Evolutionary conservation across 106 monocot species (phyloP).

Genomic region (Agapanthus africanus): DNA sequence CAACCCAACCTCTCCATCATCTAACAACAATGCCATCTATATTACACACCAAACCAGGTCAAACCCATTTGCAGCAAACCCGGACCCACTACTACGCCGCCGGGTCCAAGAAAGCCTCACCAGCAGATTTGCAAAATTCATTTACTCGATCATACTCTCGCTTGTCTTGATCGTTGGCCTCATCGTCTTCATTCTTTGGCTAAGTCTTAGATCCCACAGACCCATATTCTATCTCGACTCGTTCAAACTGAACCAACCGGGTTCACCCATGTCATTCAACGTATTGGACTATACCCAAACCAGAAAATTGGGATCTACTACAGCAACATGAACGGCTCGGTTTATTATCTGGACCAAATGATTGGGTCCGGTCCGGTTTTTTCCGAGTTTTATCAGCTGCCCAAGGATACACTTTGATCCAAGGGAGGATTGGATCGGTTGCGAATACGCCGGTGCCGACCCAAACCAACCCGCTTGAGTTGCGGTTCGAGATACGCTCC

Average conservation of each 20-base stretch:
- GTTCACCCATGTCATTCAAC: conserved; percentile 9
- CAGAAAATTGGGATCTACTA: conserved; percentile 13
- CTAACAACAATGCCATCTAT: too few species aligned
- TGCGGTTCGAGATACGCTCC: conserved; percentile 6
- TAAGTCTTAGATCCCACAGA: conserved; percentile 7
- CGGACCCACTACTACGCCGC: background rate
- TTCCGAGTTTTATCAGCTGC: conserved; percentile 16
- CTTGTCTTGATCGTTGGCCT: conserved; percentile 1
- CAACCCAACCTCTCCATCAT: too few species aligned
- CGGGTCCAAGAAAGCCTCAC: background rate
- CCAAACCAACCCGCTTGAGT: too few species aligned
- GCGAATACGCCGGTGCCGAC: background rate
- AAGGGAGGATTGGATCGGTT: background rate
- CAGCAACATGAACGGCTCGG: conserved; percentile 7
- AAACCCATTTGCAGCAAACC: too few species aligned
- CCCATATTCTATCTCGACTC: conserved; percentile 24
- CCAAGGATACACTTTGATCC: conserved; percentile 10
- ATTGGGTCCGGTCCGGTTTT: background rate
- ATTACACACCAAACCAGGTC: too few species aligned
- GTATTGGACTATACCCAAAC: conserved; percentile 18
- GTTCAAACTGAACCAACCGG: conserved; percentile 11
- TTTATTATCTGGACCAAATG: background rate
- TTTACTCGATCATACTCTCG: background rate
- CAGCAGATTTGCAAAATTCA: background rate
- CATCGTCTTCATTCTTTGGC: conserved; percentile 15